A percentile compares a stretch with the other conserved stretches of the same genome.
phyloP scores from a whole-genome alignment of 2,329 filamentous ascomycete genomes.

The Botrytis paeoniae region DNA sequence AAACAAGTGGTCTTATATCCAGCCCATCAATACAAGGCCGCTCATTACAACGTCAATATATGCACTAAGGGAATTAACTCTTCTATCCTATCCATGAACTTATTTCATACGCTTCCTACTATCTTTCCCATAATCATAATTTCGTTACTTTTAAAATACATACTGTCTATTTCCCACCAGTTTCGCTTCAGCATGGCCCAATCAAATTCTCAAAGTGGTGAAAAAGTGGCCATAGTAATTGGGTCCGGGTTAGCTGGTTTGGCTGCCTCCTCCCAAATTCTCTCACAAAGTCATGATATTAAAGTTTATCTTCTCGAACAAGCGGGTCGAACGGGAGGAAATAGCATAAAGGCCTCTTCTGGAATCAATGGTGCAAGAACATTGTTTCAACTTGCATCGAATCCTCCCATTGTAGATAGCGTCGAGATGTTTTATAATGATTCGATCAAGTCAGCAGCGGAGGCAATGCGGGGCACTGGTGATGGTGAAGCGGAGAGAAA shows the following conservation, averaged over 20 bases:
- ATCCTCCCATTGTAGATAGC: conserved; percentile 39
- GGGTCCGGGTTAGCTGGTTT: conserved; percentile 64
- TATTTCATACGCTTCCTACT: neutral
- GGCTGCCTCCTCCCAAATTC: conserved; percentile 55
- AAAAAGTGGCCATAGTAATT: conserved; percentile 52
- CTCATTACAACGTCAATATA: neutral
- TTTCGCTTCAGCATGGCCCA: neutral
- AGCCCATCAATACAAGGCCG: neutral
- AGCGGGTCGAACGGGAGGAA: conserved; percentile 57
- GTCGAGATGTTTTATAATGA: conserved; percentile 48
- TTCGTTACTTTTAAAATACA: neutral
- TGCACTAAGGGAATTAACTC: neutral
- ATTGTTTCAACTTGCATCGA: conserved; percentile 47
- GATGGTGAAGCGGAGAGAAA: neutral
- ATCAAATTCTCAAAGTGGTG: neutral
- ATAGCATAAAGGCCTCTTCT: conserved; percentile 65
- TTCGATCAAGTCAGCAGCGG: conserved; percentile 56
- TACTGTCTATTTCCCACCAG: neutral
- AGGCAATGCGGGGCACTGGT: conserved; percentile 23
- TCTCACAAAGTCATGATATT: conserved; percentile 45
- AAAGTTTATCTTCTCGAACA: conserved; percentile 59
- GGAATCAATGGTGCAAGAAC: conserved; percentile 64
- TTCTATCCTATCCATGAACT: neutral
- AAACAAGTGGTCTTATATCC: conserved; percentile 2
- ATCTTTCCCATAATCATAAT: neutral